These are phyloP conservation scores for Xylariaceae sp. DNA, from an alignment of 2,329 filamentous ascomycete species.

Conservation along the genomic window DNA sequence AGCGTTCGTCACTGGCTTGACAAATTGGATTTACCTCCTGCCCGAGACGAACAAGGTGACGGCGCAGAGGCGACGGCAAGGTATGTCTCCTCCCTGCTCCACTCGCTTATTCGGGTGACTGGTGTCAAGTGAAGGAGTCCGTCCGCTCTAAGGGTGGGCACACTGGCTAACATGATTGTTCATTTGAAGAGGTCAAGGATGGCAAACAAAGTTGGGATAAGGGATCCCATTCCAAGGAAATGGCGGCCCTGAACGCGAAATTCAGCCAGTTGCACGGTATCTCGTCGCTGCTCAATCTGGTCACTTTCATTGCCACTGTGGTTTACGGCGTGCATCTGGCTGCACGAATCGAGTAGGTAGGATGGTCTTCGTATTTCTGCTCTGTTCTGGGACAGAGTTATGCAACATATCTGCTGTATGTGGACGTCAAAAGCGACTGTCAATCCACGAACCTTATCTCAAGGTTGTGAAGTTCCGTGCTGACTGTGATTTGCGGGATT, in stretches of 20 bases:
- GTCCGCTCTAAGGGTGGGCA: too few species aligned
- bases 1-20: constrained; percentile 63
- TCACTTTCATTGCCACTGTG: constrained; percentile 62
- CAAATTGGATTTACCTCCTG: constrained; percentile 66
- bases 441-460: too few species aligned
- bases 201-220: constrained; percentile 81
- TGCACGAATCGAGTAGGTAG: constrained; percentile 47
- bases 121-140: too few species aligned
- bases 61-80: constrained; percentile 71
- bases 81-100: constrained; percentile 42
- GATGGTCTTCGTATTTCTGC: not conserved
- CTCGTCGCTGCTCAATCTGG: constrained; percentile 73
- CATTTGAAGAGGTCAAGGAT: constrained; percentile 63
- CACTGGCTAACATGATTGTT: too few species aligned
- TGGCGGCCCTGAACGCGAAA: constrained; percentile 70
- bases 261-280: constrained; percentile 78
- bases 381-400: not conserved
- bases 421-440: not conserved
- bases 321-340: constrained; percentile 75
- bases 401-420: not conserved
- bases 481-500: too few species aligned
- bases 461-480: too few species aligned
- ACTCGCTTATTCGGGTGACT: too few species aligned
- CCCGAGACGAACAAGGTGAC: constrained; percentile 73
- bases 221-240: constrained; percentile 76